phyloP scores from a whole-genome alignment of 805 yeast genomes.

The Schizosaccharomyces cryophilus region DNA sequence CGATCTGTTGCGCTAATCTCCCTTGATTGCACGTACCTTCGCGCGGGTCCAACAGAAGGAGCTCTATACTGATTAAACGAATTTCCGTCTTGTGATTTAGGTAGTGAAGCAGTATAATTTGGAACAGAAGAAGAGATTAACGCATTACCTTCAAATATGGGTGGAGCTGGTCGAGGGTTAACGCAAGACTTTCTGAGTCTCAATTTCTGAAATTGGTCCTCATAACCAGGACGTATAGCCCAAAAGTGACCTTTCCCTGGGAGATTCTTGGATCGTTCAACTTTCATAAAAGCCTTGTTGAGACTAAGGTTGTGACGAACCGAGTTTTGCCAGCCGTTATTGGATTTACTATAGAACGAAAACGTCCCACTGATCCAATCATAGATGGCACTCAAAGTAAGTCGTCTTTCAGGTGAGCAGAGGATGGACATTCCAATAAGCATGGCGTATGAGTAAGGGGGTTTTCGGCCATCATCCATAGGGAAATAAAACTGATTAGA shows the following conservation, averaged over 20 bases:
- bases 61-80: no score
- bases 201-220: conserved; percentile 40
- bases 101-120: no score
- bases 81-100: no score
- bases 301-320: conserved; percentile 81
- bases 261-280: conserved; percentile 51
- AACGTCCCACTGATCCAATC: conserved; percentile 78
- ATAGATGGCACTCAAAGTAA: conserved; percentile 67
- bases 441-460: conserved; percentile 85
- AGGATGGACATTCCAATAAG: conserved; percentile 81
- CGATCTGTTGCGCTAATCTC: background rate
- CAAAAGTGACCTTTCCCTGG: conserved; percentile 61
- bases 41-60: no score
- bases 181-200: background rate
- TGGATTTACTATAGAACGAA: conserved; percentile 56
- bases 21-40: no score
- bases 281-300: conserved; percentile 77
- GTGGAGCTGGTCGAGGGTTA: background rate
- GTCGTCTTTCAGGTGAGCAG: conserved; percentile 44
- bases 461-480: conserved; percentile 42
- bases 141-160: background rate
- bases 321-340: conserved; percentile 93
- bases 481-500: background rate
- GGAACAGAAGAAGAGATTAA: no score
- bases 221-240: conserved; percentile 68